Evolutionary conservation across 345 rosid genomes (phyloP).

Genomic region (Salix brachista): DNA sequence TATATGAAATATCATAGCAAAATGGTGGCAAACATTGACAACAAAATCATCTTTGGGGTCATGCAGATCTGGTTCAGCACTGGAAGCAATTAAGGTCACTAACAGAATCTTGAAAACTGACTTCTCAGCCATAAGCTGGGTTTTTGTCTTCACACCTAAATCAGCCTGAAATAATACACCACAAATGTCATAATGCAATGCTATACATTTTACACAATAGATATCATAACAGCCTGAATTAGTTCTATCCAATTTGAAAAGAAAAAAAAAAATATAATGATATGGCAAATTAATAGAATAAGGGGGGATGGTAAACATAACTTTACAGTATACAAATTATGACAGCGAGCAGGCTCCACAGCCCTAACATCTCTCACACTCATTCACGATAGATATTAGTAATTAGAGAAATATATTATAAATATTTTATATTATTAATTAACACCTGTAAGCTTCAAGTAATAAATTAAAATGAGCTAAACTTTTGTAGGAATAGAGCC

Average conservation of each 20-base stretch:
- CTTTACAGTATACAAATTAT: neutral
- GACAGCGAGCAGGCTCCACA: neutral
- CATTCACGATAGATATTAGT: neutral
- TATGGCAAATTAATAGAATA: neutral
- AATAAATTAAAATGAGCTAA: neutral
- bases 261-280: neutral
- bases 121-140: conserved; percentile 97
- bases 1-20: conserved; percentile 82
- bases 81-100: conserved; percentile 79
- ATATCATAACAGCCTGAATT: neutral
- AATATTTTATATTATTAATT: neutral
- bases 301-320: neutral
- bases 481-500: neutral
- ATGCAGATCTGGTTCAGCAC: conserved; percentile 71
- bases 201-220: neutral
- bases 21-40: conserved; percentile 80
- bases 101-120: conserved; percentile 91
- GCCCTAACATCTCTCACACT: neutral
- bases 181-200: neutral
- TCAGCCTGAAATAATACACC: conserved; percentile 61
- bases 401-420: neutral
- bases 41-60: conserved; percentile 79
- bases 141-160: conserved; percentile 97
- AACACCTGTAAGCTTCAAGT: neutral
- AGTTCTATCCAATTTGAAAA: neutral